Evolutionary conservation across 495 filamentous ascomycete genomes (phyloP), one percentile per base, ranked within the genome.

Genomic region (Hypomontagnella submonticulosa): DNA sequence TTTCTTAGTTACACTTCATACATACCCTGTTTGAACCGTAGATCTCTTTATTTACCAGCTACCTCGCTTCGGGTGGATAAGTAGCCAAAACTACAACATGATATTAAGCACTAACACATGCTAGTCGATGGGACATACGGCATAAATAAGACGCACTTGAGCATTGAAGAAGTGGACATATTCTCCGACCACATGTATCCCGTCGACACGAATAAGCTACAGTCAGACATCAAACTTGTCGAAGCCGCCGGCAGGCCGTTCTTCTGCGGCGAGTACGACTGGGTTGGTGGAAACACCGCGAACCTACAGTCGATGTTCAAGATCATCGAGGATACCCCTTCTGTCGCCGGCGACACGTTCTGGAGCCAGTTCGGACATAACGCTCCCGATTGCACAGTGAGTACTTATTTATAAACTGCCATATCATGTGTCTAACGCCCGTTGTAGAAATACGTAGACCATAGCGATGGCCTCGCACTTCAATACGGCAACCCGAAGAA

Each of bases 101-200:
- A 2, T 19, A 8, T 27, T 32, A 19, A 10, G 30, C 41, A 43
- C 23, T 68, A 19, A 68, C 30, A 49, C 18, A n/a, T n/a, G n/a
- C 11, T 71, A 66, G 73, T 86, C 18, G 83, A 86, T 57, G 83
- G 83, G 13, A 84, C 83, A 2, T 86, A 85, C 58, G 83, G 83
- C 16, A 73, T 86, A 55, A 85, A 85, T 74, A 71, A 57, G 47
- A 80, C 77, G 12, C 80, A 85, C 62, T 73, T 85, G 13, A 46
- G 38, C 33, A 76, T 85, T 52, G 52, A 72, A 12, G 80, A 80
- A 63, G 70, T 86, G 3, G 83, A 85, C 67, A 80, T 84, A 50
- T 83, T 76, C 66, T 80, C 77, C 13, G 74, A 86, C 63, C 84
- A 86, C 63, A 84, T 79, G 71, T 85, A 85, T 52, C 82, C 82